Evolutionary conservation across 2,329 filamentous ascomycete genomes (phyloP).

Genomic region (Fusarium sacchari): DNA sequence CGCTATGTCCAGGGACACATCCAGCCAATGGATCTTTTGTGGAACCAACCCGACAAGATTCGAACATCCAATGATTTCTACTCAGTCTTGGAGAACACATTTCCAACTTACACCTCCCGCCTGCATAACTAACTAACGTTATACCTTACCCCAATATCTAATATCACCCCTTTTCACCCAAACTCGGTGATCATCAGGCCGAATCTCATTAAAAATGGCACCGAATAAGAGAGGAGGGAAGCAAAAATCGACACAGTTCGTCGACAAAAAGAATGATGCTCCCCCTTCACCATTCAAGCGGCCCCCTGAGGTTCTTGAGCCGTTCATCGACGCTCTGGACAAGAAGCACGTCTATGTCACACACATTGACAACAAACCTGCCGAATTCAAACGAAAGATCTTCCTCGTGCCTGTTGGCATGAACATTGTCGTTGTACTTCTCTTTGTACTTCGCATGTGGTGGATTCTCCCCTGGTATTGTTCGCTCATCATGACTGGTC

Average conservation of each 20-base stretch:
- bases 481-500: slow-evolving; percentile 68
- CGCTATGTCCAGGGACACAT: background rate
- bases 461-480: slow-evolving; percentile 79
- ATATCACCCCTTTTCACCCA: slow-evolving; percentile 8
- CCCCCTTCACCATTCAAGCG: slow-evolving; percentile 74
- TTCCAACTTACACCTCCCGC: slow-evolving; percentile 19
- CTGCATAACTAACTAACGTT: slow-evolving; percentile 1
- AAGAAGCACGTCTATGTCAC: slow-evolving; percentile 81
- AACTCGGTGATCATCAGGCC: background rate
- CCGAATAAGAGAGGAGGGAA: slow-evolving; percentile 50
- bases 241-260: slow-evolving; percentile 42
- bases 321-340: slow-evolving; percentile 74
- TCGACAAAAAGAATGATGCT: slow-evolving; percentile 42
- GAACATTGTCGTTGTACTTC: slow-evolving; percentile 72
- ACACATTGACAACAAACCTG: slow-evolving; percentile 79
- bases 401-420: slow-evolving; percentile 82
- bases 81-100: slow-evolving; percentile 35
- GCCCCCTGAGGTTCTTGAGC: slow-evolving; percentile 69
- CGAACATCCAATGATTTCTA: background rate
- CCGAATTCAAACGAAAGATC: slow-evolving; percentile 80
- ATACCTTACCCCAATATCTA: background rate
- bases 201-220: slow-evolving; percentile 41
- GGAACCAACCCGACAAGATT: slow-evolving; percentile 23
- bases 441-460: slow-evolving; percentile 76
- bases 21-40: slow-evolving; percentile 22